Conservation (phyloP, 1,284 basidiomycete genomes). For the Puccinia triticina region DNA sequence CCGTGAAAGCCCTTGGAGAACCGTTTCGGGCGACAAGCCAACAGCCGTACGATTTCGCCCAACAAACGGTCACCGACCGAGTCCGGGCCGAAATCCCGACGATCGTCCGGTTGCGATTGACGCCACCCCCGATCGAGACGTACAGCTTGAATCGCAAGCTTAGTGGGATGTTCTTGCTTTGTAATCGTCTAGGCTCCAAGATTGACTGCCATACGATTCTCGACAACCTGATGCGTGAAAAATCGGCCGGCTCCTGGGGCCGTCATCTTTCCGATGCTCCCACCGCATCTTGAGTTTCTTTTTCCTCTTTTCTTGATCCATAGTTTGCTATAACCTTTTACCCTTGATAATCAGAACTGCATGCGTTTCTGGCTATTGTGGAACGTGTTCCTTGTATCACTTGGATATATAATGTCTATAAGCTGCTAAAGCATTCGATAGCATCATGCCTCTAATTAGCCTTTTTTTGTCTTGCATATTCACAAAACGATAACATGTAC, state of each 20-base stretch:
- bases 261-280: neutral
- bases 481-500: neutral
- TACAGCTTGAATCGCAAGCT: slow-evolving; percentile 94
- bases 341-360: neutral
- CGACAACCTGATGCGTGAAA: slow-evolving; percentile 7
- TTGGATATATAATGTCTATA: neutral
- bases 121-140: slow-evolving; percentile 90
- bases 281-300: neutral
- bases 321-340: neutral
- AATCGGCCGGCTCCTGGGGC: neutral
- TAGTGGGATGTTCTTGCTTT: slow-evolving; percentile 89
- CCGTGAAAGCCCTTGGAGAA: slow-evolving; percentile 74
- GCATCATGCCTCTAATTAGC: neutral
- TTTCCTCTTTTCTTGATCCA: neutral
- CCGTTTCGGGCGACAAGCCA: slow-evolving; percentile 71
- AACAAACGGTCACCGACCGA: slow-evolving; percentile 69
- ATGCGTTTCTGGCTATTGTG: no score
- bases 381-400: no score
- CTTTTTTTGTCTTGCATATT: neutral
- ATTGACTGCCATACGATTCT: slow-evolving; percentile 67
- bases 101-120: slow-evolving; percentile 85
- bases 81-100: slow-evolving; percentile 82
- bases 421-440: neutral
- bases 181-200: slow-evolving; percentile 75
- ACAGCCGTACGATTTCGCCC: slow-evolving; percentile 72